These are phyloP conservation scores for Stipa capillata DNA, from an alignment of 176 grass and related monocot species.

Conservation along the genomic window DNA sequence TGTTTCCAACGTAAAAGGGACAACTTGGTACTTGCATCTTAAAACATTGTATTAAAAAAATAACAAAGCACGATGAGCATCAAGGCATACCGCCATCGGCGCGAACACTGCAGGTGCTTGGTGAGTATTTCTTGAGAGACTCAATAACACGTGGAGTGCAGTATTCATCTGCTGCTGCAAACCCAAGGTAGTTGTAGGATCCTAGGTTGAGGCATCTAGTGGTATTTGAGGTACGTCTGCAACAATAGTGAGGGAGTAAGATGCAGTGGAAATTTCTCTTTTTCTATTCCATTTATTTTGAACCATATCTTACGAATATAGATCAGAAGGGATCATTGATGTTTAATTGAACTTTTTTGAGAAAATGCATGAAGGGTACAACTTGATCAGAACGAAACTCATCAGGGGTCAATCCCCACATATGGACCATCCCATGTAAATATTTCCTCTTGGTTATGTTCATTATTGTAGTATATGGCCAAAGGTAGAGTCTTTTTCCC, in stretches of 20 bases:
- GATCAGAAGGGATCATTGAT: background rate
- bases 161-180: conserved; percentile 88
- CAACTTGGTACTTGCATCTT: background rate
- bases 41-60: background rate
- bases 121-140: conserved; percentile 69
- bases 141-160: conserved; percentile 74
- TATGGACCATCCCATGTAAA: background rate
- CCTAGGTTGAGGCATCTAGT: conserved; percentile 72
- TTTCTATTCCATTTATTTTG: background rate
- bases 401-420: background rate
- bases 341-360: background rate
- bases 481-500: background rate
- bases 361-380: background rate
- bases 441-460: background rate
- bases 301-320: background rate
- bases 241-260: background rate
- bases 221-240: conserved; percentile 57
- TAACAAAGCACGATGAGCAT: background rate
- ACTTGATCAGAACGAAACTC: background rate
- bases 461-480: background rate
- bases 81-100: conserved; percentile 56
- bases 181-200: conserved; percentile 90
- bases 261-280: background rate
- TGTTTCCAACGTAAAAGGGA: too few species aligned
- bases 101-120: conserved; percentile 69